Evolutionary conservation across 768 basidiomycete genomes (phyloP).

Genomic region (Cyclocybe aegerita): DNA sequence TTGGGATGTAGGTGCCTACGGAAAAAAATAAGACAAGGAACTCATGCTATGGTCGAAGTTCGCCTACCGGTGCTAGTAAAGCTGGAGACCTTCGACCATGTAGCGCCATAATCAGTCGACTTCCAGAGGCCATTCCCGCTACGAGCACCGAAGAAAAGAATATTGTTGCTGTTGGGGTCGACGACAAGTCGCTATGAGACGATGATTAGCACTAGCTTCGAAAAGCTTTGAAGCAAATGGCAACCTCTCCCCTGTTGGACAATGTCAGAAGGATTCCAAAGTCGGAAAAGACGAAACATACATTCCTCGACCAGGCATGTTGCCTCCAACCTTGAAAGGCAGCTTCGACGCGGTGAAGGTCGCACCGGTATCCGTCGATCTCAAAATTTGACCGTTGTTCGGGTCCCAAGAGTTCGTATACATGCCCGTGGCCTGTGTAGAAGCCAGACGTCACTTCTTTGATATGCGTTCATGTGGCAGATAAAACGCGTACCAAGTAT

Average conservation of each 20-base stretch:
- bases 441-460: neutral
- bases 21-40: neutral
- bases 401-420: constrained; percentile 65
- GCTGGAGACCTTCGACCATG: constrained; percentile 58
- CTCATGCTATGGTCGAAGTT: neutral
- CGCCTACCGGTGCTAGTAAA: constrained; percentile 57
- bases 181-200: constrained; percentile 50
- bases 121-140: constrained; percentile 69
- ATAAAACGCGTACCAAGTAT: constrained; percentile 39
- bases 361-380: constrained; percentile 57
- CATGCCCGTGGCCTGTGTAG: constrained; percentile 50
- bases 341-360: constrained; percentile 51
- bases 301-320: constrained; percentile 71
- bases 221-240: neutral
- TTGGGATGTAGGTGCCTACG: constrained; percentile 51
- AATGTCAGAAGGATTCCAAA: neutral
- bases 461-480: neutral
- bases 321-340: constrained; percentile 68
- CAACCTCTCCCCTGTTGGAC: neutral
- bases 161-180: constrained; percentile 61
- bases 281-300: constrained; percentile 21
- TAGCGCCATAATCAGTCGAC: constrained; percentile 55
- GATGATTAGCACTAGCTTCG: neutral
- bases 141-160: constrained; percentile 64
- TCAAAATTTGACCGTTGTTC: constrained; percentile 61